These are phyloP conservation scores for Arachis stenosperma DNA, from an alignment of 306 rosid species.

Conservation along the genomic window DNA sequence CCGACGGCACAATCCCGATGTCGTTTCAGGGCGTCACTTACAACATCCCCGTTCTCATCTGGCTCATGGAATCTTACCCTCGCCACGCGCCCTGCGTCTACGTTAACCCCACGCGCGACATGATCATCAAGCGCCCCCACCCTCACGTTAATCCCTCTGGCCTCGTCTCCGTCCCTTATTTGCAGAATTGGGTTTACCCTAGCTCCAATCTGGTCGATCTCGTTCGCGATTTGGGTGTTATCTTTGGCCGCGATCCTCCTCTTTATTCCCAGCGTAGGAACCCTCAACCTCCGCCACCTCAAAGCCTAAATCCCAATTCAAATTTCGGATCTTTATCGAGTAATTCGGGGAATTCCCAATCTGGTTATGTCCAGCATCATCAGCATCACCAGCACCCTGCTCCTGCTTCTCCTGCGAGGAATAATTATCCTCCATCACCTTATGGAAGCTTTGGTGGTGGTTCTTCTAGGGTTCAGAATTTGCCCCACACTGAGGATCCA, in stretches of 20 bases:
- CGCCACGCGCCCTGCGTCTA: conserved; percentile 86
- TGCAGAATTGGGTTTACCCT: conserved; percentile 82
- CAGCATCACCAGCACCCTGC: conserved; percentile 34
- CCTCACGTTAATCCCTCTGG: conserved; percentile 84
- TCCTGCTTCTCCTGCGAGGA: conserved; percentile 58
- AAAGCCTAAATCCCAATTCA: conserved; percentile 20
- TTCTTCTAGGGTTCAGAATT: conserved; percentile 40
- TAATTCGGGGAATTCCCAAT: conserved; percentile 41
- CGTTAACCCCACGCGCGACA: conserved; percentile 92
- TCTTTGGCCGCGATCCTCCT: conserved; percentile 83
- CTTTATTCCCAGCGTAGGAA: conserved; percentile 79
- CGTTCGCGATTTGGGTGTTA: conserved; percentile 47
- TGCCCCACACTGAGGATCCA: conserved; percentile 61
- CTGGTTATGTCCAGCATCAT: conserved; percentile 50
- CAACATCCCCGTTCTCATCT: conserved; percentile 85
- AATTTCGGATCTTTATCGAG: conserved; percentile 35
- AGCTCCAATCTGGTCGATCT: conserved; percentile 77
- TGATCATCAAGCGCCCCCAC: conserved; percentile 92
- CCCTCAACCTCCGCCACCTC: conserved; percentile 34
- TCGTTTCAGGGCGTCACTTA: conserved; percentile 72
- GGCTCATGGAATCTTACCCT: conserved; percentile 97
- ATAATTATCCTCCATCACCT: conserved; percentile 74
- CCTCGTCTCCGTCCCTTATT: conserved; percentile 64
- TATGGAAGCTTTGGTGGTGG: conserved; percentile 50
- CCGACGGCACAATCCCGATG: conserved; percentile 89